These are phyloP conservation scores for Choanephora cucurbitarum DNA, from an alignment of 371 early-diverging fungal species.

Conservation along the genomic window DNA sequence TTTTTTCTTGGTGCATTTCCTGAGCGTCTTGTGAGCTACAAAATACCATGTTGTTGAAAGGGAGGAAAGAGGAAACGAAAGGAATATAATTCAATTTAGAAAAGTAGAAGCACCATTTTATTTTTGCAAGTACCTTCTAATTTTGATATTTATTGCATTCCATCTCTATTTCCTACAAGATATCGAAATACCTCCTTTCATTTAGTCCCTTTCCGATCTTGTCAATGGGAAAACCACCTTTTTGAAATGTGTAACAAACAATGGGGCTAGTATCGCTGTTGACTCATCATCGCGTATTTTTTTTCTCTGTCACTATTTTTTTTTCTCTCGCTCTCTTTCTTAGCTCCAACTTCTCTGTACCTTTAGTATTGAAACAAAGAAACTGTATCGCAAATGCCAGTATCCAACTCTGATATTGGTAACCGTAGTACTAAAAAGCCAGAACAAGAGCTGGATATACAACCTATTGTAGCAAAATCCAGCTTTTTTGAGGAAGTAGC, in stretches of 20 bases:
- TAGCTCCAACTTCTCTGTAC: too few species aligned
- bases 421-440: not conserved
- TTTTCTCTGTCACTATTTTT: too few species aligned
- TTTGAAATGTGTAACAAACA: not conserved
- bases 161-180: not conserved
- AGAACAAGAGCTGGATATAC: not conserved
- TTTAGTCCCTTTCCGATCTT: not conserved
- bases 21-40: slow-evolving; percentile 15
- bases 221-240: not conserved
- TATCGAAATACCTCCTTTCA: not conserved
- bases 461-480: not conserved
- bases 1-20: slow-evolving; percentile 11
- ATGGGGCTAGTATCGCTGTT: not conserved
- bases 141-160: slow-evolving; percentile 41
- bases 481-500: not conserved
- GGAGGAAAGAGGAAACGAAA: not conserved
- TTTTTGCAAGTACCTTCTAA: slow-evolving; percentile 12
- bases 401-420: not conserved
- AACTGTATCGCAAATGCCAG: not conserved
- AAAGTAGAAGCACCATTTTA: not conserved
- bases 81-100: slow-evolving; percentile 6
- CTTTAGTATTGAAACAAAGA: too few species aligned
- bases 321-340: too few species aligned
- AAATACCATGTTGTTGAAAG: slow-evolving; percentile 13
- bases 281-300: too few species aligned